These are phyloP conservation scores for Acanthochlamys bracteata DNA, from an alignment of 106 monocot species.

Conservation along the genomic window DNA sequence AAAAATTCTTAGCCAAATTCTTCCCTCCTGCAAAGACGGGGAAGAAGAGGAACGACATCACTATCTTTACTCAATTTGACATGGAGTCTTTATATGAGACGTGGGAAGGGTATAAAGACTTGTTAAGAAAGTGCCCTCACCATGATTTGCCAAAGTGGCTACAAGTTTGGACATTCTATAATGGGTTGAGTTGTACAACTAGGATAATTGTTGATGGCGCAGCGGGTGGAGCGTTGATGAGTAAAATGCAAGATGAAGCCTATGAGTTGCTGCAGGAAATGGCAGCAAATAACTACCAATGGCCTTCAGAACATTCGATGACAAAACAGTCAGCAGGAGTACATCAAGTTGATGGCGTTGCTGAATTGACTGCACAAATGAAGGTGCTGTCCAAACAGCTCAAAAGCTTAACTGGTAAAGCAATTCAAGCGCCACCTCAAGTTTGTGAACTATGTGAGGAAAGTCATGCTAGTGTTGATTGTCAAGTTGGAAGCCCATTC, in stretches of 20 bases:
- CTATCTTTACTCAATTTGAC: neutral
- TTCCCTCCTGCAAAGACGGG: conserved; percentile 3
- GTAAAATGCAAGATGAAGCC: neutral
- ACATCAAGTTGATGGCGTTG: neutral
- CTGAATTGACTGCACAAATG: neutral
- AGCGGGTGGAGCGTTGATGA: neutral
- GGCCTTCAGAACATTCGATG: neutral
- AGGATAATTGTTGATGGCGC: neutral
- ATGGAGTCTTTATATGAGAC: conserved; percentile 4
- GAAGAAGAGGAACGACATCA: neutral
- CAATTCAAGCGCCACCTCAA: too few species aligned
- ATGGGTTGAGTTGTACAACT: neutral
- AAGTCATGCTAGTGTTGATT: neutral
- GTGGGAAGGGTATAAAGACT: conserved; percentile 4
- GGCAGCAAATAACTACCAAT: conserved; percentile 5
- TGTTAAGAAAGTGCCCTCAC: conserved; percentile 8
- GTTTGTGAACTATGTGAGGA: neutral
- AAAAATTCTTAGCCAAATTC: conserved; percentile 2
- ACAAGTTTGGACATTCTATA: neutral
- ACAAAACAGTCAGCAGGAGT: neutral
- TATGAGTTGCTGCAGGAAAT: conserved; percentile 8
- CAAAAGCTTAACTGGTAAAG: neutral
- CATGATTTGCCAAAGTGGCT: conserved; percentile 1
- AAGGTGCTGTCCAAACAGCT: neutral
- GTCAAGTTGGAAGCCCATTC: neutral